Conservation (phyloP, 179 eudicot species). For the Beta corolliflora region DNA sequence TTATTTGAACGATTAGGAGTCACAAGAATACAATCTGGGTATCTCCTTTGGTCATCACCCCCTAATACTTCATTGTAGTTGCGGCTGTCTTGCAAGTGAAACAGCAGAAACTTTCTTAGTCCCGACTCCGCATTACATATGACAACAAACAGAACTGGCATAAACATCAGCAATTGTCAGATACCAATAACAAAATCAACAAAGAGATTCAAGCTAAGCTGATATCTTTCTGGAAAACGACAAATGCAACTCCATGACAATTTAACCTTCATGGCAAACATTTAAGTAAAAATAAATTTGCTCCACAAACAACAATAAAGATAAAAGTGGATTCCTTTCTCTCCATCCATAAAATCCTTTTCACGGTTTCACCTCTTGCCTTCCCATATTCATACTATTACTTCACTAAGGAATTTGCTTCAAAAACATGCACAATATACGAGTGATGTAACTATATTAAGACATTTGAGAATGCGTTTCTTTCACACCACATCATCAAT, state of each 20-base stretch:
- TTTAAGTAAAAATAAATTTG: background rate
- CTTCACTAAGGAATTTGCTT: background rate
- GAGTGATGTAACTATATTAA: background rate
- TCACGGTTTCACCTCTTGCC: no score
- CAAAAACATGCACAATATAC: background rate
- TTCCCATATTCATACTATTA: no score
- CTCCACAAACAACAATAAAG: background rate
- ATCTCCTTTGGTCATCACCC: constrained; percentile 85
- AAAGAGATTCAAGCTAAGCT: constrained; percentile 8
- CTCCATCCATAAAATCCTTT: background rate
- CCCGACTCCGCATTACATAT: constrained; percentile 68
- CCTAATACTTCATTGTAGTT: constrained; percentile 90
- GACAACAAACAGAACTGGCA: constrained; percentile 4
- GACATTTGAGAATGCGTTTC: background rate
- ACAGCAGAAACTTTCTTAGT: constrained; percentile 96
- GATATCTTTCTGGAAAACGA: background rate
- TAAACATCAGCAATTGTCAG: background rate
- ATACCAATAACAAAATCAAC: constrained; percentile 8
- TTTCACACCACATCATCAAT: background rate
- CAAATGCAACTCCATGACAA: background rate
- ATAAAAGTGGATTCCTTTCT: background rate
- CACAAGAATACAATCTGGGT: constrained; percentile 74
- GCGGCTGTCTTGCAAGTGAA: constrained; percentile 92
- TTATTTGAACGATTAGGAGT: background rate
- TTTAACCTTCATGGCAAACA: background rate